A percentile compares a stretch with the other conserved stretches of the same genome.
phyloP scores from a whole-genome alignment of 2,329 filamentous ascomycete genomes.

The Verticillium zaregamsianum region DNA sequence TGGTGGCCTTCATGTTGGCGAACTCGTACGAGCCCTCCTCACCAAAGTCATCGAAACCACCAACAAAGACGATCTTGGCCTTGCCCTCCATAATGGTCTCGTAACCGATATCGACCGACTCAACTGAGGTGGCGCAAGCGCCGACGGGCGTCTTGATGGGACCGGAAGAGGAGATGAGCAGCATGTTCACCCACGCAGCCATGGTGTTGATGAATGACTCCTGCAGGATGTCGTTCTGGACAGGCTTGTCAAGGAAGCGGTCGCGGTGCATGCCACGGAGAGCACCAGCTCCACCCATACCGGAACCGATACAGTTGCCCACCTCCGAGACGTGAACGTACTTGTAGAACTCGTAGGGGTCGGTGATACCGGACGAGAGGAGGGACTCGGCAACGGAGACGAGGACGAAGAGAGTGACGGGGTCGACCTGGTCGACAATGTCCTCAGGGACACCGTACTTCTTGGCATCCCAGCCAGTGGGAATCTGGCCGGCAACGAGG shows the following conservation, averaged over 20 bases:
- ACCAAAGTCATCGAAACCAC: conserved; percentile 98
- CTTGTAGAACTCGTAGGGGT: conserved; percentile 99
- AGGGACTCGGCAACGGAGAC: conserved; percentile 91
- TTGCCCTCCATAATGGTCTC: conserved; percentile 99
- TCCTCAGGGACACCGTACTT: conserved; percentile 95
- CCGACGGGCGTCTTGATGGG: conserved; percentile 98
- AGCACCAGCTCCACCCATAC: conserved; percentile 92
- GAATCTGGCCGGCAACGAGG: conserved; percentile 93
- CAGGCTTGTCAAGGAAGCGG: conserved; percentile 90
- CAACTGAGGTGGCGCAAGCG: conserved; percentile 94
- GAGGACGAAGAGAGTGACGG: conserved; percentile 90
- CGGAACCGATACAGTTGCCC: conserved; percentile 96
- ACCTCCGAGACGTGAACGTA: conserved; percentile 98
- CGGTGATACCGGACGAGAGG: conserved; percentile 89
- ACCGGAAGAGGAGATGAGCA: conserved; percentile 92
- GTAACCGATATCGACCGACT: conserved; percentile 96
- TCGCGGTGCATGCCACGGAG: conserved; percentile 98
- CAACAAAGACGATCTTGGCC: conserved; percentile 93
- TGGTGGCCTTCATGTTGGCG: conserved; percentile 99
- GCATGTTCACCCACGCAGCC: conserved; percentile 99
- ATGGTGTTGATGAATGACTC: conserved; percentile 99
- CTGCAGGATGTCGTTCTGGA: conserved; percentile 98
- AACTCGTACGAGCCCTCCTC: conserved; percentile 99
- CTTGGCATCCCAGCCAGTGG: conserved; percentile 95
- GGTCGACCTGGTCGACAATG: conserved; percentile 96